Evolutionary conservation across 306 rosid species (phyloP).

Genomic region (Argentina anserina): DNA sequence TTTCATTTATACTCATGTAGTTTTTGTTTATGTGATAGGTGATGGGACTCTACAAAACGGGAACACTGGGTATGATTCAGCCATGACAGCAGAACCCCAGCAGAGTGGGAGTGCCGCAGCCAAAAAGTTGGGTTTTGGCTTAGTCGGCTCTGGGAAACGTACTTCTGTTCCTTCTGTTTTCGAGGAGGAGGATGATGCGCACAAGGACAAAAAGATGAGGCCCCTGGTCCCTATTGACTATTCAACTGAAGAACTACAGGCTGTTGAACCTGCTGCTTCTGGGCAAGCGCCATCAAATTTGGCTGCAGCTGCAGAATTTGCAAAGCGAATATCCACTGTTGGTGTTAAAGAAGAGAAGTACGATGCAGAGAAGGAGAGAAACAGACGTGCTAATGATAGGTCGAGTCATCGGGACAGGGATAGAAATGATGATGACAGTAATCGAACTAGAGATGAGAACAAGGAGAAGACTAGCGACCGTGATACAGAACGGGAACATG

Average conservation of each 20-base stretch:
- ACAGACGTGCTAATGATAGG: constrained; percentile 67
- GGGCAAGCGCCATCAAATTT: constrained; percentile 75
- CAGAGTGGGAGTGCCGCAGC: constrained; percentile 62
- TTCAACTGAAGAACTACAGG: constrained; percentile 94
- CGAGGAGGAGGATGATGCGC: constrained; percentile 92
- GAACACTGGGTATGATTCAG: constrained; percentile 45
- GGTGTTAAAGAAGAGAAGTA: constrained; percentile 75
- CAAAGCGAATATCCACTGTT: constrained; percentile 74
- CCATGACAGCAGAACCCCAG: constrained; percentile 52
- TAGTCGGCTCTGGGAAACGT: constrained; percentile 95
- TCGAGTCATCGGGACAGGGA: constrained; percentile 74
- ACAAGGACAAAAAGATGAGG: constrained; percentile 93
- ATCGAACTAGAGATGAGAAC: constrained; percentile 63
- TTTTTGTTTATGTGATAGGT: constrained; percentile 43
- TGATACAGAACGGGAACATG: constrained; percentile 67
- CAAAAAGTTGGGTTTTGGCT: constrained; percentile 92
- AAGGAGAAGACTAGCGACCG: constrained; percentile 52
- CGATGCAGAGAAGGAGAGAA: constrained; percentile 75
- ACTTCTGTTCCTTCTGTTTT: constrained; percentile 87
- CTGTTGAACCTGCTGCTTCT: constrained; percentile 60
- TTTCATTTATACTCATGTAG: constrained; percentile 21
- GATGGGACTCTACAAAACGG: constrained; percentile 50
- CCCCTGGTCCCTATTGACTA: constrained; percentile 98
- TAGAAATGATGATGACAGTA: constrained; percentile 56
- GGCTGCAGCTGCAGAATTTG: constrained; percentile 99